Base-by-base conservation (phyloP, 306 rosid species). In the Cercis canadensis region DNA sequence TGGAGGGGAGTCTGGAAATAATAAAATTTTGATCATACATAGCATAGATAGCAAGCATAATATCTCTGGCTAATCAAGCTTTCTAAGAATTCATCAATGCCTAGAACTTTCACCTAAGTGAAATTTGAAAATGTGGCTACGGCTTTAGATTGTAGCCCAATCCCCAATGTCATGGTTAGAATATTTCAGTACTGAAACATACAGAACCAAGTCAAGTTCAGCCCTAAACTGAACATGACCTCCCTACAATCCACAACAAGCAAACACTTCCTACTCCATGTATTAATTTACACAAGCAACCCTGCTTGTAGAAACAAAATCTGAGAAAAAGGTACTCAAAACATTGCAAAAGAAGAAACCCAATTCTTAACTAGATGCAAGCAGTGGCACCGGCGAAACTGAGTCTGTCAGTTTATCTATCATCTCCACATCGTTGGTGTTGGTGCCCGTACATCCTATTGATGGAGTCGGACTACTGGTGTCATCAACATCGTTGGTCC, bases 181-280 rank as follows among this genome's bases (percentile, higher is more conserved):
- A 50, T 57, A 81, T 63, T 53, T 65, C 33, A 15, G 47, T 54
- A 65, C 74, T 17, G 15, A 33, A 71, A 61, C 52, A 71, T 69
- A 66, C 74, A 80, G 63, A 70, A 54, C 73, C 56, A 72, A 70
- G 63, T 70, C 39, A 72, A 61, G 78, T 86, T 90, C 96, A 91
- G 96, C 96, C 79, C 86, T 65, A 76, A 82, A 78, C 95, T 91
- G 92, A 87, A 87, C 87, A 61, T 36, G 72, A 67, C 52, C 58
- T 56, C 36, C 70, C 44, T 72, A 74, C 67, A 83, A 77, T 43
- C 72, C 82, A 75, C 70, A 78, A 72, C 61, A 68, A 83, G 50
- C 89, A 84, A 81, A 83, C 52, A 75, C 69, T 72, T 75, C 85
- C 70, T 75, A 40, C 72, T 46, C 44, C 73, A 76, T 54, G 59